Base-by-base conservation (phyloP, 2,329 filamentous ascomycete species). In the Fusarium mundagurra region DNA sequence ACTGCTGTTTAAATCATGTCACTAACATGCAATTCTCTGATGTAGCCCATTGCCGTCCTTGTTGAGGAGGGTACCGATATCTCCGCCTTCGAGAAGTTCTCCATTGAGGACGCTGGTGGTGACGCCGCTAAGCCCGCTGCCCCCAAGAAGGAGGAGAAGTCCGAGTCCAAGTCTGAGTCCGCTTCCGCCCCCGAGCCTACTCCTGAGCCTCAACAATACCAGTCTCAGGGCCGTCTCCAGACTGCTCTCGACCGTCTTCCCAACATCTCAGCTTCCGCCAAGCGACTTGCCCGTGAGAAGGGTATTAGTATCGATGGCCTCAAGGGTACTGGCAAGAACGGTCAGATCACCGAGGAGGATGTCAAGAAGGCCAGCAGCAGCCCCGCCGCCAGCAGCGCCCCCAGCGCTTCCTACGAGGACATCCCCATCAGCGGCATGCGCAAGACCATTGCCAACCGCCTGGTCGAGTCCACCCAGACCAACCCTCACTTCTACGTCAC, bases 401-500 rank as follows among this genome's bases (percentile, higher is more conserved):
- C 90, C 67, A 90, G 87, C 53, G 88, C 94, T 69, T 85, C 89
- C 68, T 98, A 93, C 85, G 92, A 95, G 85, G 96, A 99, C 82
- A 90, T 90, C 71, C 94, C 95, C 73, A 90, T 95, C 78, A 93
- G 89, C 80, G 93, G 93, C 83, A 99, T 99, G 96, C 95, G 96
- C 88, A 98, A 98, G 91, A 95, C 94, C 77, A 99, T 99, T 83
- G 96, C 96, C 84, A 91, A 86, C 85, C 94, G 96, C 78, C 93
- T 99, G 69, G 92, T 92, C 81, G 82, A 98, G 87, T 98, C 96
- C 48, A 90, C 94, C 84, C 91, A 93, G 85, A 92, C 96, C 86
- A 98, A 98, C 90, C 96, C 96, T 70, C 96, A 98, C 90, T 99
- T 97, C 91, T 99, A 96, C 83, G 96, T 99, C 80, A 94, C 94